Conservation (phyloP, 441 rosid species). For the Manihot esculenta region DNA sequence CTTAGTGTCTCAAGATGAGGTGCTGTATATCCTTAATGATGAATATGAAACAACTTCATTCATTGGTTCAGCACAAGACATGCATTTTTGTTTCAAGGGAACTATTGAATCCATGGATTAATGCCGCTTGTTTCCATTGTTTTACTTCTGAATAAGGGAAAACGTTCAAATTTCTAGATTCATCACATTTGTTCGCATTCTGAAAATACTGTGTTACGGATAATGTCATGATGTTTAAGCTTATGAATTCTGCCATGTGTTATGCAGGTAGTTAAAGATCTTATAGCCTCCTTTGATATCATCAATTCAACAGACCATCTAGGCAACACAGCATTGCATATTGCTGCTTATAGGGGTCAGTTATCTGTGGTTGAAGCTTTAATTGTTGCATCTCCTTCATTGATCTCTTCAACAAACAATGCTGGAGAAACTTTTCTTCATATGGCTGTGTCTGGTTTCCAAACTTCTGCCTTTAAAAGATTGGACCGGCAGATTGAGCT, state of each 20-base stretch:
- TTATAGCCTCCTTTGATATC: conserved; percentile 49
- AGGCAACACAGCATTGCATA: conserved; percentile 82
- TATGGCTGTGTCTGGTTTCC: conserved; percentile 74
- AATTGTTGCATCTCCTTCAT: conserved; percentile 55
- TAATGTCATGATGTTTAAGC: conserved; percentile 3
- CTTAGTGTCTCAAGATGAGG: too few species aligned
- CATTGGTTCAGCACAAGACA: neutral
- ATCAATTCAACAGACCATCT: conserved; percentile 51
- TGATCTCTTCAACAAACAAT: conserved; percentile 54
- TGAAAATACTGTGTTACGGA: neutral
- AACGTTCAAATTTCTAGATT: neutral
- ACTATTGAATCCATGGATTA: neutral
- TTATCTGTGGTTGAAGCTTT: conserved; percentile 63
- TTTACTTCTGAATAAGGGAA: neutral
- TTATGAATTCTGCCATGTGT: neutral
- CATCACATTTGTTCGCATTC: neutral
- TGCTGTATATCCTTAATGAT: neutral
- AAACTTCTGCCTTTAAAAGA: conserved; percentile 68
- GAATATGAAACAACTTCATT: neutral
- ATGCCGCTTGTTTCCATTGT: neutral
- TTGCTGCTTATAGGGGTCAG: conserved; percentile 79
- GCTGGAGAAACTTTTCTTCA: conserved; percentile 89
- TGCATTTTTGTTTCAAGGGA: neutral
- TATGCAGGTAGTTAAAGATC: conserved; percentile 68
- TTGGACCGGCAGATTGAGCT: conserved; percentile 78